phyloP scores from a whole-genome alignment of 2,329 filamentous ascomycete species.

The Hypoxylon sp. region DNA sequence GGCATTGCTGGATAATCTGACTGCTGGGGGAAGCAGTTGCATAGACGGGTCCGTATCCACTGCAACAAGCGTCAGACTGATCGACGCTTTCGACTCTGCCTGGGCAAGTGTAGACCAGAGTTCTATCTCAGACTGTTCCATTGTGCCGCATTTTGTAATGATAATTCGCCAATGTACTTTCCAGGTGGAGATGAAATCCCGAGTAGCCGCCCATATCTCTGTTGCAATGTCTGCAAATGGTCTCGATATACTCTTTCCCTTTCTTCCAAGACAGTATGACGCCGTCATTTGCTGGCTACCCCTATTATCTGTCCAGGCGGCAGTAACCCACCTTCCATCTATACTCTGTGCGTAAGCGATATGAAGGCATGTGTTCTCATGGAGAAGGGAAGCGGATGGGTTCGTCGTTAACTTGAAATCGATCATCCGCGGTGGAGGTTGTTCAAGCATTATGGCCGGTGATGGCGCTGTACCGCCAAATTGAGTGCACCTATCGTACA shows the following conservation, averaged over 20 bases:
- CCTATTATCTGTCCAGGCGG: conserved; percentile 83
- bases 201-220: conserved; percentile 83
- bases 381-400: conserved; percentile 78
- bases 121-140: conserved; percentile 75
- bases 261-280: conserved; percentile 77
- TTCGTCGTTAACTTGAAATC: conserved; percentile 78
- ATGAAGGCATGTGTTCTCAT: conserved; percentile 85
- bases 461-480: conserved; percentile 70
- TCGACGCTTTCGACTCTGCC: conserved; percentile 62
- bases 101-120: conserved; percentile 68
- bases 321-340: conserved; percentile 82
- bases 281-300: conserved; percentile 79
- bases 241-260: conserved; percentile 64
- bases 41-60: conserved; percentile 75
- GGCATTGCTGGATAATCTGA: conserved; percentile 61
- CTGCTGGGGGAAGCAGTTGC: conserved; percentile 69
- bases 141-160: conserved; percentile 76
- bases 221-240: conserved; percentile 73
- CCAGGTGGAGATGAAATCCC: conserved; percentile 76
- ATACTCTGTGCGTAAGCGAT: conserved; percentile 81
- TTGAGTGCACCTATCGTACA: conserved; percentile 79
- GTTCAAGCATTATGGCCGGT: conserved; percentile 79
- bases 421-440: conserved; percentile 75
- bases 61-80: conserved; percentile 71
- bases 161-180: conserved; percentile 83